phyloP scores from a whole-genome alignment of 2,329 filamentous ascomycete species.

The Talaromyces amestolkiae region DNA sequence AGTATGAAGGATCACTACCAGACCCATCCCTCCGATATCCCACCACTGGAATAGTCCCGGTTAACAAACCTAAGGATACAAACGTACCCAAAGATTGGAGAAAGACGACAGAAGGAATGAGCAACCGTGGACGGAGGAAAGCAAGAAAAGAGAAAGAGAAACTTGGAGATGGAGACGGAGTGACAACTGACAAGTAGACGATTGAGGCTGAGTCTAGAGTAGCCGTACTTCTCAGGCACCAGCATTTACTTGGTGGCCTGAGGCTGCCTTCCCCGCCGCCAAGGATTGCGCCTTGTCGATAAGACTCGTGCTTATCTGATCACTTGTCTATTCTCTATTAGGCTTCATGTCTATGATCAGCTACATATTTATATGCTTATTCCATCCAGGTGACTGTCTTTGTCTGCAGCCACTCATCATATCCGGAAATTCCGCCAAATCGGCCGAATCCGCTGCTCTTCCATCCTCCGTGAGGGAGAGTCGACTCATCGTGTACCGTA shows the following conservation, averaged over 20 bases:
- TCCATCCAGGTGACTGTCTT: too few relatives aligned
- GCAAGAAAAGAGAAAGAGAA: neutral
- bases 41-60: neutral
- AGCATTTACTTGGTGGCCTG: slow-evolving; percentile 11
- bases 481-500: too few relatives aligned
- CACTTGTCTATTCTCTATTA: too few relatives aligned
- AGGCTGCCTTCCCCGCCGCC: neutral
- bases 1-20: neutral
- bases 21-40: slow-evolving; percentile 6
- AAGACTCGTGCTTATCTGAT: too few relatives aligned
- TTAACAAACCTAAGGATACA: neutral
- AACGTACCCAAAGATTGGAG: neutral
- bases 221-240: slow-evolving; percentile 18
- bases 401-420: too few relatives aligned
- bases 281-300: neutral
- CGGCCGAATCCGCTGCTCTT: too few relatives aligned
- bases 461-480: too few relatives aligned
- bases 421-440: too few relatives aligned
- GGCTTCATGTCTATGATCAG: too few relatives aligned
- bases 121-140: neutral
- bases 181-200: neutral
- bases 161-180: neutral
- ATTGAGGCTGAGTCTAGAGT: slow-evolving; percentile 14
- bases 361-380: too few relatives aligned
- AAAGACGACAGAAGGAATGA: neutral